Percentiles rank a stretch among this genome's conserved stretches.
These are phyloP conservation scores for Phoma herbarum DNA, from an alignment of 2,329 filamentous ascomycete genomes.

Conservation along the genomic window DNA sequence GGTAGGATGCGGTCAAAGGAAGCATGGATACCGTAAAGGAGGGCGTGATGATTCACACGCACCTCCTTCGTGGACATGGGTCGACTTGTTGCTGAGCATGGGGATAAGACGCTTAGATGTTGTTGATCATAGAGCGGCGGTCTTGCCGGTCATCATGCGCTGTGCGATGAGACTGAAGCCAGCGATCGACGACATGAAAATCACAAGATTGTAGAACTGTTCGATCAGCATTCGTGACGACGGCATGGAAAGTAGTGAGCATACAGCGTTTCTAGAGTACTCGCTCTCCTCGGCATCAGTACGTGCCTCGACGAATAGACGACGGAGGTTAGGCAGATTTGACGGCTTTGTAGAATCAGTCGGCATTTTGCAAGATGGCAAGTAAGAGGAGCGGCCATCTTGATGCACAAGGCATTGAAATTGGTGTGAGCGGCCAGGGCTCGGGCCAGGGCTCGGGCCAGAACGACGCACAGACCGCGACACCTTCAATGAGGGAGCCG, in stretches of 20 bases:
- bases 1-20: not conserved
- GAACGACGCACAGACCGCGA: conserved; percentile 35
- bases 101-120: not conserved
- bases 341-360: conserved; percentile 60
- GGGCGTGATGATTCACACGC: not conserved
- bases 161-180: conserved; percentile 94
- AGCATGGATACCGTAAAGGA: not conserved
- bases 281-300: conserved; percentile 94
- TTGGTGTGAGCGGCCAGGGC: conserved; percentile 13
- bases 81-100: not conserved
- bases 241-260: conserved; percentile 40
- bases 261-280: conserved; percentile 89
- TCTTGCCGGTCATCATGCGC: conserved; percentile 66
- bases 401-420: conserved; percentile 15
- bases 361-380: not conserved
- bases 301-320: conserved; percentile 92
- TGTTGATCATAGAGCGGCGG: conserved; percentile 7
- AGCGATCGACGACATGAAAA: conserved; percentile 96
- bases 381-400: conserved; percentile 26
- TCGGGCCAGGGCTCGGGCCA: conserved; percentile 20
- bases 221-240: conserved; percentile 5
- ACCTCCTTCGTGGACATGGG: too few relatives aligned
- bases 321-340: conserved; percentile 90
- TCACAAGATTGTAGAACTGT: conserved; percentile 95
- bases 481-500: conserved; percentile 39